Conservation (phyloP, 2,329 filamentous ascomycete genomes). For the Neofusicoccum kwambonambiense region DNA sequence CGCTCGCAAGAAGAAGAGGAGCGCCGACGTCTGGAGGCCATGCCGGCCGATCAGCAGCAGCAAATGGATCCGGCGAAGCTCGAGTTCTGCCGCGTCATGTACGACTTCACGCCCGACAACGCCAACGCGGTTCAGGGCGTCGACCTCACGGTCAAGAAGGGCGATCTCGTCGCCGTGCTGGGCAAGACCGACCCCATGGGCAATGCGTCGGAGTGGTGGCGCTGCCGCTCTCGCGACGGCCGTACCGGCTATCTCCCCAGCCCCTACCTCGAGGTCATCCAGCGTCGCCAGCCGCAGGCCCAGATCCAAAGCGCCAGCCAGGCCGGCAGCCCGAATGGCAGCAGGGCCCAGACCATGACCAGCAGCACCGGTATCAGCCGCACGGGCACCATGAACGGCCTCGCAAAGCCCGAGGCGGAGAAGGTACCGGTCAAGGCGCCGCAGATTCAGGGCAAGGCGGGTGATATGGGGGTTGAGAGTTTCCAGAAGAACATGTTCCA, state of each 20-base stretch:
- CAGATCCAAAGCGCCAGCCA: constrained; percentile 45
- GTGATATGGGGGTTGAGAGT: constrained; percentile 65
- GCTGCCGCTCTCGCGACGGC: constrained; percentile 85
- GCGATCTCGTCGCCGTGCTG: constrained; percentile 90
- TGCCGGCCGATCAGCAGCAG: constrained; percentile 47
- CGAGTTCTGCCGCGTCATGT: constrained; percentile 92
- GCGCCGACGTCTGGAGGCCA: constrained; percentile 55
- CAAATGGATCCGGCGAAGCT: constrained; percentile 80
- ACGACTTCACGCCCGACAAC: constrained; percentile 86
- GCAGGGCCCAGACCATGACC: constrained; percentile 56
- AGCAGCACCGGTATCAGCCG: constrained; percentile 37
- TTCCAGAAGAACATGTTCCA: constrained; percentile 71
- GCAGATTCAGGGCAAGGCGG: constrained; percentile 57
- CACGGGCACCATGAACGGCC: constrained; percentile 42
- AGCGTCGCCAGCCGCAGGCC: constrained; percentile 51
- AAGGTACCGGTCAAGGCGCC: constrained; percentile 45
- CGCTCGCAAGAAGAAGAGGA: constrained; percentile 83
- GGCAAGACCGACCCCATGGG: constrained; percentile 90
- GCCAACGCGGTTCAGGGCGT: constrained; percentile 59
- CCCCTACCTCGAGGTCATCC: constrained; percentile 80
- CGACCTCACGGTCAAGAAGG: constrained; percentile 89
- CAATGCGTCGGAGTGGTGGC: constrained; percentile 95
- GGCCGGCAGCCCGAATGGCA: constrained; percentile 43
- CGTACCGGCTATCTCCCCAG: constrained; percentile 88
- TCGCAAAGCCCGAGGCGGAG: not conserved